These are phyloP conservation scores for Colletotrichum viniferum DNA, from an alignment of 2,329 filamentous ascomycete species.

Conservation along the genomic window DNA sequence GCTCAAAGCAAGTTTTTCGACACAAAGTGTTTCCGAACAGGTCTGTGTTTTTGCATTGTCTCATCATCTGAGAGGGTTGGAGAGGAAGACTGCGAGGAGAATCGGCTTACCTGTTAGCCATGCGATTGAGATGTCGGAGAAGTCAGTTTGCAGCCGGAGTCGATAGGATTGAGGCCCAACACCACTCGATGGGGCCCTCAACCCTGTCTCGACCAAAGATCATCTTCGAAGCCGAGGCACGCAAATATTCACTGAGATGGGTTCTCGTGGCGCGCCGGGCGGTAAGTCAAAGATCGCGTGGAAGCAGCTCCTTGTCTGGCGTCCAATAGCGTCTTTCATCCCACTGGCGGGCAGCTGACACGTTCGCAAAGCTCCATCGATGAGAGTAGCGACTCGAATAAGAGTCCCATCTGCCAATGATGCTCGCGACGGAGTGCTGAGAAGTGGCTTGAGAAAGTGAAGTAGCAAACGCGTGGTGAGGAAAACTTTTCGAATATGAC, in stretches of 20 bases:
- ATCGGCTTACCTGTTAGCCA: neutral
- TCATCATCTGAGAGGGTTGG: conserved; percentile 29
- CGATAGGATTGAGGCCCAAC: neutral
- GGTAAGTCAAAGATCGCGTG: neutral
- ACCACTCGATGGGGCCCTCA: neutral
- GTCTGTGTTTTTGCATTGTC: conserved; percentile 33
- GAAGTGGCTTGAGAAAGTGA: neutral
- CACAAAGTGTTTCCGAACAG: conserved; percentile 35
- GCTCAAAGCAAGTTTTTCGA: conserved; percentile 31
- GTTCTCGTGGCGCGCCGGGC: neutral
- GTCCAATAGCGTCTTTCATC: neutral
- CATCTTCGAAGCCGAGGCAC: neutral
- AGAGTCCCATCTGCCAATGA: neutral
- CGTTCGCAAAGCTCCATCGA: neutral
- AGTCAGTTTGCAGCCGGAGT: neutral
- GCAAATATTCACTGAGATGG: neutral
- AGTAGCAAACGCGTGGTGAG: neutral
- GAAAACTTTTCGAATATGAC: neutral
- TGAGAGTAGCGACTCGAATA: neutral
- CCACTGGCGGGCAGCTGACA: too few species aligned
- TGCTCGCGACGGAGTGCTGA: neutral
- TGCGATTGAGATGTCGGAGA: neutral
- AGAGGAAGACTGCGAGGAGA: neutral
- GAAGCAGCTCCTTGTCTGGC: neutral
- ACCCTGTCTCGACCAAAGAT: neutral